These are phyloP conservation scores for Echria macrotheca DNA, from an alignment of 495 filamentous ascomycete species.

Conservation along the genomic window DNA sequence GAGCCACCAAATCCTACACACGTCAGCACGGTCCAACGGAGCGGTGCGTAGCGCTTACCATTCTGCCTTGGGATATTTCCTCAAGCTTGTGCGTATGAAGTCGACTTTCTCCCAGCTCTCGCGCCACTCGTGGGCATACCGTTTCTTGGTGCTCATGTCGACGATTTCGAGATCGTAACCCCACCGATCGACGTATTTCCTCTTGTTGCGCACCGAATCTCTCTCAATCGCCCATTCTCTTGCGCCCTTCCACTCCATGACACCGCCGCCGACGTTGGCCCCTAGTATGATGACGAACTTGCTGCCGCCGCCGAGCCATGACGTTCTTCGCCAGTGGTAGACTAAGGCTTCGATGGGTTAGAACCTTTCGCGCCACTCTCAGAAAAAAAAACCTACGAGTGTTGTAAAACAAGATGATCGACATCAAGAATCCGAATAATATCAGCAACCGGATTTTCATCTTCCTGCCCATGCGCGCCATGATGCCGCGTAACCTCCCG, in stretches of 20 bases:
- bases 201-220: conserved; percentile 93
- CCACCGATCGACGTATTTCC: conserved; percentile 79
- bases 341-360: conserved; percentile 31
- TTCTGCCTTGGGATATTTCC: conserved; percentile 91
- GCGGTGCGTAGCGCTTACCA: conserved; percentile 57
- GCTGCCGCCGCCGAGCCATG: conserved; percentile 68
- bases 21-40: conserved; percentile 14
- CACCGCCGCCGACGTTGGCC: conserved; percentile 90
- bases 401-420: conserved; percentile 60
- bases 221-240: conserved; percentile 97
- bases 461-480: conserved; percentile 40
- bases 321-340: conserved; percentile 43
- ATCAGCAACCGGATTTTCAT: conserved; percentile 56
- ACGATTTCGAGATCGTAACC: conserved; percentile 95
- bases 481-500: conserved; percentile 30
- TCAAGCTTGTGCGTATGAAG: conserved; percentile 82
- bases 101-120: conserved; percentile 99
- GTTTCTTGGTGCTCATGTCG: conserved; percentile 97
- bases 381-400: conserved; percentile 50
- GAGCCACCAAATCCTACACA: conserved; percentile 93
- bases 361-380: neutral
- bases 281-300: conserved; percentile 93
- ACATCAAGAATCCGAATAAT: conserved; percentile 52
- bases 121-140: conserved; percentile 98
- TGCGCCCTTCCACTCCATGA: conserved; percentile 98